Percentiles rank a stretch among this genome's conserved stretches.
phyloP scores from a whole-genome alignment of 2,329 filamentous ascomycete genomes.

The Cladosporium oxysporum region DNA sequence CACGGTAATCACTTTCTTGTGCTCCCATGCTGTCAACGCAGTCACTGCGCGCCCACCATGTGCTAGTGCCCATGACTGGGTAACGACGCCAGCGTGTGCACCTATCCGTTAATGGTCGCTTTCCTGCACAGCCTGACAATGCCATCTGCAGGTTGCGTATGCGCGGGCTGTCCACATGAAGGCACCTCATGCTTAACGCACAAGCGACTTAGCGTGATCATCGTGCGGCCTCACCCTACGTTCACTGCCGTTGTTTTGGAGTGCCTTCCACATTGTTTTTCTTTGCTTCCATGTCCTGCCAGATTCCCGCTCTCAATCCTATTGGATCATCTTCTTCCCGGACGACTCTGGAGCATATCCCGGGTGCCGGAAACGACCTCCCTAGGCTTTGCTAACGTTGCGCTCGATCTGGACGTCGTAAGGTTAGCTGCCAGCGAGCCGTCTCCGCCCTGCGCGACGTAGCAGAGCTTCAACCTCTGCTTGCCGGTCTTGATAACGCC shows the following conservation, averaged over 20 bases:
- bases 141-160: conserved; percentile 21
- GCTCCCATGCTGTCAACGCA: conserved; percentile 20
- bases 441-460: conserved; percentile 16
- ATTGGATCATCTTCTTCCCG: conserved; percentile 10
- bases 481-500: conserved; percentile 17
- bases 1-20: conserved; percentile 7
- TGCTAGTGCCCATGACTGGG: conserved; percentile 20
- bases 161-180: conserved; percentile 11
- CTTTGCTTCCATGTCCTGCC: conserved; percentile 9
- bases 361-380: conserved; percentile 12
- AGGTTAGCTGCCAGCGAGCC: conserved; percentile 14
- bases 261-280: conserved; percentile 8
- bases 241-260: conserved; percentile 11
- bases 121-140: conserved; percentile 21
- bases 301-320: not conserved
- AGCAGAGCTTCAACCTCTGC: conserved; percentile 4
- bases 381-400: conserved; percentile 15
- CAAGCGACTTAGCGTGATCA: conserved; percentile 9
- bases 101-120: conserved; percentile 13
- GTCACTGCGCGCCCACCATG: conserved; percentile 16
- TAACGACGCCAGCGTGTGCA: conserved; percentile 17
- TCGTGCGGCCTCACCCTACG: conserved; percentile 1
- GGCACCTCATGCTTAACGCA: conserved; percentile 16
- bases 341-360: conserved; percentile 15
- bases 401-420: conserved; percentile 15